These are phyloP conservation scores for Neofusicoccum laricinum DNA, from an alignment of 2,329 filamentous ascomycete species.

Conservation along the genomic window DNA sequence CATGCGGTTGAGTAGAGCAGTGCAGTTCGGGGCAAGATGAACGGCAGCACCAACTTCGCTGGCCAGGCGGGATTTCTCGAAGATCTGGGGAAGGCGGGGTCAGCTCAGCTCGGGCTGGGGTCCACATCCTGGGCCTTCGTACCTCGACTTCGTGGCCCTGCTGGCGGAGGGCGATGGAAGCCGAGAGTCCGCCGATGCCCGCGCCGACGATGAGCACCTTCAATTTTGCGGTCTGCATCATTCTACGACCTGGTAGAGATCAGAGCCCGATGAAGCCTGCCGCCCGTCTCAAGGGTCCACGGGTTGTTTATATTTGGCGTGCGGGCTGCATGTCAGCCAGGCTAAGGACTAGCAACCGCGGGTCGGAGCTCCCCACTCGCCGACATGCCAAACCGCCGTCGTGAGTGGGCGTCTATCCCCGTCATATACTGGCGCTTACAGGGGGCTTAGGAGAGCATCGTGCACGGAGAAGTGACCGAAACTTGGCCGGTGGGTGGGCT, in stretches of 20 bases:
- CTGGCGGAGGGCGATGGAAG: constrained; percentile 53
- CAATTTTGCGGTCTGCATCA: background rate
- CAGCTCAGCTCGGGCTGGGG: background rate
- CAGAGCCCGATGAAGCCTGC: background rate
- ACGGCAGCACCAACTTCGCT: constrained; percentile 60
- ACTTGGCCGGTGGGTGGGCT: too few relatives aligned
- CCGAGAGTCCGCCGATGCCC: constrained; percentile 54
- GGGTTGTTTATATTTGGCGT: background rate
- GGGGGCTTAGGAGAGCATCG: background rate
- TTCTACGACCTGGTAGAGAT: background rate
- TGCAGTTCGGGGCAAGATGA: constrained; percentile 61
- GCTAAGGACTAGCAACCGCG: background rate
- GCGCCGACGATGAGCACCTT: constrained; percentile 39
- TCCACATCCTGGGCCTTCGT: background rate
- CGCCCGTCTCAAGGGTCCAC: background rate
- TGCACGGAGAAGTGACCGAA: too few relatives aligned
- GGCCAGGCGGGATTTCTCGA: constrained; percentile 56
- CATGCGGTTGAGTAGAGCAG: constrained; percentile 52
- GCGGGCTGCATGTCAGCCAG: background rate
- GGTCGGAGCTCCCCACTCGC: constrained; percentile 2
- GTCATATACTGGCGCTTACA: background rate
- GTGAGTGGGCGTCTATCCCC: too few relatives aligned
- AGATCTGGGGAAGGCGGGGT: constrained; percentile 38
- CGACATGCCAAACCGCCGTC: background rate
- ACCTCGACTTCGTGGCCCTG: constrained; percentile 48